Evolutionary conservation across 306 rosid species (phyloP), one percentile per base, ranked within the genome.

Genomic region (Quercus engelmannii): DNA sequence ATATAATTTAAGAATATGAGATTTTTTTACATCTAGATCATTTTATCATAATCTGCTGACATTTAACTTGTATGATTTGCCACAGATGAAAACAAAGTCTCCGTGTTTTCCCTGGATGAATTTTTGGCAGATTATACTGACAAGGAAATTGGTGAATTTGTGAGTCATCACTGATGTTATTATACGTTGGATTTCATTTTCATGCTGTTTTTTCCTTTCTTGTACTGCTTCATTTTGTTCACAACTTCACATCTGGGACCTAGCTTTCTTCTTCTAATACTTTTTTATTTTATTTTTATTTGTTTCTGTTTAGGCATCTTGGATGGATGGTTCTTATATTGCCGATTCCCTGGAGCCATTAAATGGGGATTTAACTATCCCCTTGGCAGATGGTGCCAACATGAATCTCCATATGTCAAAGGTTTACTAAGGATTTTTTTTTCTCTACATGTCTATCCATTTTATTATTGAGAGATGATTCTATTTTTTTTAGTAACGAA

Each of bases 311-410:
- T 79, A 95, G 99, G 94, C 94, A 74, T 91, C 96, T 78, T 85
- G 88, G 92, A 87, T 96, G 78, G 94, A 90, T 73, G 99, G 99
- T 81, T 89, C 96, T 70, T 96, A 96, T 87, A 71, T 67, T 73
- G 74, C 82, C 43, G 90, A 91, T 86, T 43, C 85, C 71, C 38
- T 58, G 63, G 89, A 89, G 87, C 84, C 88, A 68, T 69, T 89
- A 77, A 86, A 89, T 75, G 98, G 99, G 83, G 88, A 89, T 84
- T 84, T 96, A 73, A 85, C 81, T 69, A 79, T 96, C 76, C 90
- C 94, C 26, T 81, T 91, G 89, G 82, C 84, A 62, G 86, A 86
- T 76, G 92, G 87, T 73, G 84, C 82, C 76, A 73, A 31, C 68
- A 74, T 88, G 83, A 88, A 85, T 84, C 86, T 95, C 85, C 85